A percentile compares a stretch with the other conserved stretches of the same genome.
Evolutionary conservation across 2,329 filamentous ascomycete genomes (phyloP).

Genomic region (Neopestalotiopsis sp.): DNA sequence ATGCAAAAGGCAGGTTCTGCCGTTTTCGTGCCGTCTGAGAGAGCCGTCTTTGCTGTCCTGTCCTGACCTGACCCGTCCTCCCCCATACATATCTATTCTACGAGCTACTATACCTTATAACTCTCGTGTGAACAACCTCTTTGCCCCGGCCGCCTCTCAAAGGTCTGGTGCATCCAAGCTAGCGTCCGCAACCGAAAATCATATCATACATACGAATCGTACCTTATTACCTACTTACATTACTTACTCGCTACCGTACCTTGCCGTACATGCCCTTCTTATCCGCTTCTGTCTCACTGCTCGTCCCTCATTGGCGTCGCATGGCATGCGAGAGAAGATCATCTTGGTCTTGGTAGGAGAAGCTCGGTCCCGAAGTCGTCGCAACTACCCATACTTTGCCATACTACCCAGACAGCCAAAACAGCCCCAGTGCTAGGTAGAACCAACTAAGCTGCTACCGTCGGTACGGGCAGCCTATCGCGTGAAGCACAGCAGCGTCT

Average conservation of each 20-base stretch:
- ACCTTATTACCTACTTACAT: not conserved
- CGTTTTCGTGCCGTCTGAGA: no score
- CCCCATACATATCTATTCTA: not conserved
- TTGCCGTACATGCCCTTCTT: not conserved
- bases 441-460: not conserved
- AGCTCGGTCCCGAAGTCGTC: not conserved
- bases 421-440: no score
- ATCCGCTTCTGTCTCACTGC: not conserved
- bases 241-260: not conserved
- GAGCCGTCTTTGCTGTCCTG: no score
- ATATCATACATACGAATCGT: not conserved
- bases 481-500: not conserved
- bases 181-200: not conserved
- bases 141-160: no score
- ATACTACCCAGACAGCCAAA: no score
- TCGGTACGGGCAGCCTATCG: not conserved
- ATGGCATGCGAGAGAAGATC: not conserved
- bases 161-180: not conserved
- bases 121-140: not conserved
- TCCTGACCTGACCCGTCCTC: not conserved
- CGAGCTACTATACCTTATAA: not conserved
- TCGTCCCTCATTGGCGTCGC: slow-evolving; percentile 1
- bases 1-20: no score
- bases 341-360: not conserved
- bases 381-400: not conserved